Evolutionary conservation across 2,329 filamentous ascomycete species (phyloP).

Genomic region (Ilyonectria destructans): DNA sequence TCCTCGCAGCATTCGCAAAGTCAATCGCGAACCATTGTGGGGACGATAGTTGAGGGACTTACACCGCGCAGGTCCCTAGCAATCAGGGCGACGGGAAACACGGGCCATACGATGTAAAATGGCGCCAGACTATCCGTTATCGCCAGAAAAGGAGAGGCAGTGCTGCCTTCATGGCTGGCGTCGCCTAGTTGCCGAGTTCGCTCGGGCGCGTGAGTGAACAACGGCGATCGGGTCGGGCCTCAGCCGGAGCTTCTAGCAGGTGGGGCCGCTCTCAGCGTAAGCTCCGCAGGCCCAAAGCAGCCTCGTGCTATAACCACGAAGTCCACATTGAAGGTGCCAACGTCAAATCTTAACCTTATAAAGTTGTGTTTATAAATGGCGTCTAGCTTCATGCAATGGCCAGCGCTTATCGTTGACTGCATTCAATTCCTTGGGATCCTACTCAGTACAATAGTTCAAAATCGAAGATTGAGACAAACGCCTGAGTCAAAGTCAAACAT

Average conservation of each 20-base stretch:
- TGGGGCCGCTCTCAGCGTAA: conserved; percentile 21
- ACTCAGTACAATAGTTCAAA: too few relatives aligned
- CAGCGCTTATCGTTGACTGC: too few relatives aligned
- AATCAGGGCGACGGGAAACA: not conserved
- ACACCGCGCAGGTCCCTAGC: conserved; percentile 17
- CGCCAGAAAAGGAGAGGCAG: conserved; percentile 5
- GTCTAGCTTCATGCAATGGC: too few relatives aligned
- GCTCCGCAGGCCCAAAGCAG: conserved; percentile 4
- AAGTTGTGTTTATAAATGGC: too few relatives aligned
- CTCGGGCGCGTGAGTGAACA: not conserved
- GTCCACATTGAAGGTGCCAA: not conserved
- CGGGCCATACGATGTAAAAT: not conserved
- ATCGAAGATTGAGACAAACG: too few relatives aligned
- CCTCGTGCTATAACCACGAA: not conserved
- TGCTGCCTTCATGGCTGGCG: not conserved
- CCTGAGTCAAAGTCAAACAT: too few relatives aligned
- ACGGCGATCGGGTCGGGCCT: conserved; percentile 15
- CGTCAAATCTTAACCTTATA: too few relatives aligned
- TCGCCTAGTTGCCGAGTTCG: not conserved
- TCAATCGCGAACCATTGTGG: not conserved
- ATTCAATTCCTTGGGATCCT: too few relatives aligned
- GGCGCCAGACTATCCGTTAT: not conserved
- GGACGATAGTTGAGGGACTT: conserved; percentile 2
- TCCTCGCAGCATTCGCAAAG: not conserved
- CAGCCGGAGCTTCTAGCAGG: conserved; percentile 7